Evolutionary conservation across 495 filamentous ascomycete species (phyloP).

Genomic region (Penicillium turbatum): DNA sequence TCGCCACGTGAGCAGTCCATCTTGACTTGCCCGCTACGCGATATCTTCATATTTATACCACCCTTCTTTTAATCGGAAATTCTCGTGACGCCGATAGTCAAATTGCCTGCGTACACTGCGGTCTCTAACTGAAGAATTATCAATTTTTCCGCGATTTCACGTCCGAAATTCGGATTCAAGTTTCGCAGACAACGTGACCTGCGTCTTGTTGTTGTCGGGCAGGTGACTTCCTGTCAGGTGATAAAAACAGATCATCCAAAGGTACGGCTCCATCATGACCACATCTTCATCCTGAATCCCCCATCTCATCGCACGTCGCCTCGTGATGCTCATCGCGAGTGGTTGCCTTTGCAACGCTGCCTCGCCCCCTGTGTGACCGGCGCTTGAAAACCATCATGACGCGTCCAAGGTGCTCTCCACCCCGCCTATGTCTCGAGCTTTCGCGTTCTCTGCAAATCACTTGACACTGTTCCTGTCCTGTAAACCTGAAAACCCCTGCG

Average conservation of each 20-base stretch:
- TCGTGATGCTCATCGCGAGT: slow-evolving; percentile 7
- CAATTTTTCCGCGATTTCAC: slow-evolving; percentile 21
- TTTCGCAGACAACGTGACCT: slow-evolving; percentile 33
- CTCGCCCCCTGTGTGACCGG: slow-evolving; percentile 22
- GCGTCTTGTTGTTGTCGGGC: slow-evolving; percentile 47
- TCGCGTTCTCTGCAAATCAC: background rate
- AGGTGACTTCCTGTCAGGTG: slow-evolving; percentile 53
- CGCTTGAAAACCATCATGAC: slow-evolving; percentile 31
- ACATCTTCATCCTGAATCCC: slow-evolving; percentile 9
- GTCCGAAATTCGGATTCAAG: slow-evolving; percentile 23
- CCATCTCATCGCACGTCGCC: slow-evolving; percentile 9
- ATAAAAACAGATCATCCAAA: slow-evolving; percentile 46
- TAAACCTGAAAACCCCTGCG: background rate
- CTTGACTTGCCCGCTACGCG: slow-evolving; percentile 33
- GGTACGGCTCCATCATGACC: slow-evolving; percentile 33
- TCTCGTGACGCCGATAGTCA: slow-evolving; percentile 19
- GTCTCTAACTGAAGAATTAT: slow-evolving; percentile 12
- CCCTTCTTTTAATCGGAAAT: slow-evolving; percentile 32
- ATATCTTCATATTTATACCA: slow-evolving; percentile 28
- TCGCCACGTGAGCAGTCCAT: slow-evolving; percentile 47
- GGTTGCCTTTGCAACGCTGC: slow-evolving; percentile 6
- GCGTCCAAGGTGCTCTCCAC: slow-evolving; percentile 25
- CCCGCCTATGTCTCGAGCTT: background rate
- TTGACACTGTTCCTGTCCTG: background rate
- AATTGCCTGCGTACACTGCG: slow-evolving; percentile 12